phyloP scores from a whole-genome alignment of 225 moss, liverwort and hornwort species.

The Rhytidiadelphus loreus region DNA sequence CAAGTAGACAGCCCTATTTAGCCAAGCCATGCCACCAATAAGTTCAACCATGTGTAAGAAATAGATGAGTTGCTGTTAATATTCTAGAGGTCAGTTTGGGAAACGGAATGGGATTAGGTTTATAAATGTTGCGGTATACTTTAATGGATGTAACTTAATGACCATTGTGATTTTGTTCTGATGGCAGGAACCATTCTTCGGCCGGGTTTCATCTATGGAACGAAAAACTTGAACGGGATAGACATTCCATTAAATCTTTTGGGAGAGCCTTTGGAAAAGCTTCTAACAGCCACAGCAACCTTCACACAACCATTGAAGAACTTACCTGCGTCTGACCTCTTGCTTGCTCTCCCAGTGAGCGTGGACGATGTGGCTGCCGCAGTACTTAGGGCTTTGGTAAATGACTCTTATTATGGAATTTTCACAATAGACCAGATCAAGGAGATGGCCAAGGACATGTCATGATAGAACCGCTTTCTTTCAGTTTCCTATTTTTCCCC shows the following conservation, averaged over 20 bases:
- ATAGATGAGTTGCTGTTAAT: background rate
- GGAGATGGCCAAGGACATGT: constrained; percentile 37
- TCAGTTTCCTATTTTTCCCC: background rate
- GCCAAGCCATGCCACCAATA: background rate
- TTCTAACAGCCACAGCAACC: constrained; percentile 38
- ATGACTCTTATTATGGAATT: constrained; percentile 54
- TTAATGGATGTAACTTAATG: background rate
- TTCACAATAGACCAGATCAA: constrained; percentile 72
- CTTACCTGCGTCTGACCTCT: constrained; percentile 70
- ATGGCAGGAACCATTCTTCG: constrained; percentile 60
- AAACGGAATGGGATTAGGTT: background rate
- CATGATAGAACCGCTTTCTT: background rate
- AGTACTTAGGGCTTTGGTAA: constrained; percentile 34
- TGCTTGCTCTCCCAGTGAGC: constrained; percentile 63
- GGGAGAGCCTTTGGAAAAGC: constrained; percentile 57
- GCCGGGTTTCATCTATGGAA: constrained; percentile 78
- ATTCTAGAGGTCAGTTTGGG: background rate
- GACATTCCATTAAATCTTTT: constrained; percentile 59
- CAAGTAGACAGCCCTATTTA: background rate
- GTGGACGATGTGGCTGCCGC: constrained; percentile 82
- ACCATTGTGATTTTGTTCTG: background rate
- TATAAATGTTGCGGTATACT: background rate
- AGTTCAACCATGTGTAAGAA: background rate
- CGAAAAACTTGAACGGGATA: constrained; percentile 58
- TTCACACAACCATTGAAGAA: constrained; percentile 54